Base-by-base conservation (phyloP, 805 yeast species). In the Blastobotrys mokoenaii region DNA sequence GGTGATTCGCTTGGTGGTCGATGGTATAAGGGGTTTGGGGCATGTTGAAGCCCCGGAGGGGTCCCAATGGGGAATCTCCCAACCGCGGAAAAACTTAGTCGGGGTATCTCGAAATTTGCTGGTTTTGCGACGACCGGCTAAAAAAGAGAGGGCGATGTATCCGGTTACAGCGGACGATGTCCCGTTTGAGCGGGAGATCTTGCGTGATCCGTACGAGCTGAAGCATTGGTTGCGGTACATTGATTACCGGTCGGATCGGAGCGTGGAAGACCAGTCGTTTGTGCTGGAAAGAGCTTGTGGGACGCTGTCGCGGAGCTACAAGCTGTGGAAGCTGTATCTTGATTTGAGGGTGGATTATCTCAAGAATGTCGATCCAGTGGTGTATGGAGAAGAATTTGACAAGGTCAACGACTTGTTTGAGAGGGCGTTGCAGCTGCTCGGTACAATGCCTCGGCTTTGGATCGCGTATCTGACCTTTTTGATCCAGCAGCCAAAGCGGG, bases 291-390 rank as follows among this genome's bases (percentile, higher is more conserved):
- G 93, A 56, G 80, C 84, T 0, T 70, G 74, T 12, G 51, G 53
- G 7, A 54, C 59, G 9, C 54, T 77, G 11, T 68, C 66, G 6
- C 58, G 73, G 42, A 73, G 79, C 2, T 71, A 71, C 49, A 72
- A 74, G 50, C 55, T 82, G 18, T 82, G 87, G 87, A 61, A 63
- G 46, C 36, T 59, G 8, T 79, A 77, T 51, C 51, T 79, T 18
- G 70, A 69, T 17, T 50, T 72, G 20, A 58, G 80, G 20, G 14
- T 25, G 7, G 25, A 37, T n/a, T 14, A 30, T 7, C 8, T 43
- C 14, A n/a, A 17, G 8, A 20, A 30, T 15, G 49, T 67, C 0
- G 59, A 58, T 2, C 49, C 63, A 11, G 52, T 67, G 4, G 43
- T 54, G 9, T 53, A 62, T 48, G 52, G 46, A 16, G 45, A 49